These are phyloP conservation scores for Penicillium steckii DNA, from an alignment of 495 filamentous ascomycete genomes.

Conservation along the genomic window DNA sequence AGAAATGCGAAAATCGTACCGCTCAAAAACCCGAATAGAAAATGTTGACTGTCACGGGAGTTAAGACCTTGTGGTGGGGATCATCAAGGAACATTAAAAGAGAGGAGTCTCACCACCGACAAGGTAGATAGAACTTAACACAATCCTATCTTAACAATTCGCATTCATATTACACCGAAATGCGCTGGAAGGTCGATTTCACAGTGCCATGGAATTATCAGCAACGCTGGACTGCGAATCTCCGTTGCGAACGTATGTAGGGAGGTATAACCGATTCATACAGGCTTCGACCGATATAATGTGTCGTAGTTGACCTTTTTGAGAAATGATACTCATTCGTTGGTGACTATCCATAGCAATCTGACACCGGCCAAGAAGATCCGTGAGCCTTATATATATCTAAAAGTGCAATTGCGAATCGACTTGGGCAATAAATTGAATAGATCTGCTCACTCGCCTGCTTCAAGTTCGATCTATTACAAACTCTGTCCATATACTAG, in stretches of 20 bases:
- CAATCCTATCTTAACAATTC: no score
- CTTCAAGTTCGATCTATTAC: background rate
- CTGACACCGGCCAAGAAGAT: slow-evolving; percentile 2
- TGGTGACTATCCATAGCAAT: slow-evolving; percentile 1
- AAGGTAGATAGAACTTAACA: background rate
- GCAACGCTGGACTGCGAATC: slow-evolving; percentile 5
- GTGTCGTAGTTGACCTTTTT: background rate
- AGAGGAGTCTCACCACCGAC: slow-evolving; percentile 1
- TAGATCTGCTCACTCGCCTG: slow-evolving; percentile 1
- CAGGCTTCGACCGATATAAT: background rate
- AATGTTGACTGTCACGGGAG: background rate
- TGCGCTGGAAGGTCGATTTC: slow-evolving; percentile 2
- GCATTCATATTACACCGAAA: slow-evolving; percentile 6
- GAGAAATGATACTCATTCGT: slow-evolving; percentile 2
- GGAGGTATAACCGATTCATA: background rate
- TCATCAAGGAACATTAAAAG: slow-evolving; percentile 6
- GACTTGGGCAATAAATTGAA: slow-evolving; percentile 6
- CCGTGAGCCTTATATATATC: slow-evolving; percentile 6
- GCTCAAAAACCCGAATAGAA: no score
- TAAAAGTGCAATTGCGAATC: background rate
- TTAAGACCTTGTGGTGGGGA: slow-evolving; percentile 4
- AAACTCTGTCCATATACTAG: slow-evolving; percentile 4
- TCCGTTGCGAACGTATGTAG: background rate
- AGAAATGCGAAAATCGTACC: no score
- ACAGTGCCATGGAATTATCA: slow-evolving; percentile 6